These are phyloP conservation scores for Fusarium vanettenii DNA, from an alignment of 2,329 filamentous ascomycete species.

Conservation along the genomic window DNA sequence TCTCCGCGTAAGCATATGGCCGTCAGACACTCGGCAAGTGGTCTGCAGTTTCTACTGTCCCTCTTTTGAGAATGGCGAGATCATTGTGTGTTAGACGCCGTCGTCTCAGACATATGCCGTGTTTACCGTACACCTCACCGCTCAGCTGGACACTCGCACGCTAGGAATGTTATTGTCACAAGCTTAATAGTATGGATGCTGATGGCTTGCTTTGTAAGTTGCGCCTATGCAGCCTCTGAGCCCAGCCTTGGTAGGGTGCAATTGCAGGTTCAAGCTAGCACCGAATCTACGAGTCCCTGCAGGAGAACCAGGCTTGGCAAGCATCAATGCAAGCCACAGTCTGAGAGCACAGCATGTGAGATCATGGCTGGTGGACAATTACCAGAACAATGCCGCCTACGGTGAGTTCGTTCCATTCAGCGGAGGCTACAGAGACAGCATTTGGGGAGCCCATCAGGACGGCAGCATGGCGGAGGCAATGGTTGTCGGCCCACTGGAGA, in stretches of 20 bases:
- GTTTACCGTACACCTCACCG: slow-evolving; percentile 10
- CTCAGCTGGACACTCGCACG: neutral
- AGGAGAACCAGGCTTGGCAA: neutral
- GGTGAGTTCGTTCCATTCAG: neutral
- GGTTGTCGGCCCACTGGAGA: neutral
- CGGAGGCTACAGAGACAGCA: neutral
- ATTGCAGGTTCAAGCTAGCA: neutral
- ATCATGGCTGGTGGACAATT: neutral
- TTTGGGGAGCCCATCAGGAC: neutral
- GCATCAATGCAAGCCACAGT: neutral
- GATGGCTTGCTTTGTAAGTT: neutral
- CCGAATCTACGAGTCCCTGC: neutral
- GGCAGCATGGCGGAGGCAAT: neutral
- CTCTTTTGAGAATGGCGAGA: neutral
- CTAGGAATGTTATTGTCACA: neutral
- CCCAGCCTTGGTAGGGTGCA: neutral
- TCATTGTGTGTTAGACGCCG: neutral
- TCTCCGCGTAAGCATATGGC: neutral
- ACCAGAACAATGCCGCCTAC: neutral
- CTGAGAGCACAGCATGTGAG: neutral
- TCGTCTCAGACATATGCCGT: slow-evolving; percentile 11
- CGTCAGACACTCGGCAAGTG: neutral
- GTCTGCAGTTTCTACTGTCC: neutral
- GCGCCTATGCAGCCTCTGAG: neutral
- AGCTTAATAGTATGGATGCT: neutral